Evolutionary conservation across 768 basidiomycete genomes (phyloP).

Genomic region (Baorangia bicolor): DNA sequence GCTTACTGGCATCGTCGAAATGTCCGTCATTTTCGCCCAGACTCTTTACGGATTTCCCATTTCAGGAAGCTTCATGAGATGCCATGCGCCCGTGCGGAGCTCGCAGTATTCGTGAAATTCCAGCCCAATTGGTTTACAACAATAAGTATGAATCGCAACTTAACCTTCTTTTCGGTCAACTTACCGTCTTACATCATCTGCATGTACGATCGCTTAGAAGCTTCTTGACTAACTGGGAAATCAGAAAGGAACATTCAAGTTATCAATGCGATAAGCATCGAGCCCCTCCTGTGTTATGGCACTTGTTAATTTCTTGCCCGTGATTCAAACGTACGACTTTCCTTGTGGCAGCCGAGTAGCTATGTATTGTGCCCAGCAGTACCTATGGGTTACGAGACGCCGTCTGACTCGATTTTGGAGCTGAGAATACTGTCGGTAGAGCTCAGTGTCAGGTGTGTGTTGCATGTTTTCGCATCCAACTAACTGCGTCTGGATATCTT

Average conservation of each 20-base stretch:
- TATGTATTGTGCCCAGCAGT: not conserved
- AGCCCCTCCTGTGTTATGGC: not conserved
- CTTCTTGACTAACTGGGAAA: constrained; percentile 3
- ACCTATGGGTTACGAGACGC: not conserved
- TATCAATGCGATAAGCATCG: not conserved
- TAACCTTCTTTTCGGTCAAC: not conserved
- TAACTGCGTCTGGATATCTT: not conserved
- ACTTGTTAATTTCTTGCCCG: not conserved
- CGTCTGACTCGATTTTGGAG: not conserved
- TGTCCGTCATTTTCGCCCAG: constrained; percentile 26
- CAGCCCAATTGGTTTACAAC: not conserved
- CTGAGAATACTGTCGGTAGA: not conserved
- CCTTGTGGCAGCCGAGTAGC: constrained; percentile 12
- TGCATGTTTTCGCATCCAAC: not conserved
- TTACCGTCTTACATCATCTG: not conserved
- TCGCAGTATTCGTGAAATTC: not conserved
- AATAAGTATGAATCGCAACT: constrained; percentile 2
- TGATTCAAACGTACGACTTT: not conserved
- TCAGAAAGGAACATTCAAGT: not conserved
- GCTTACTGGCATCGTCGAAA: not conserved
- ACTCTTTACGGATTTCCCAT: constrained; percentile 2
- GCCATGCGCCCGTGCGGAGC: not conserved
- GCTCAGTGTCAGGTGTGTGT: not conserved
- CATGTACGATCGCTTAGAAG: not conserved
- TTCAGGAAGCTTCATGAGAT: constrained; percentile 9